Conservation (phyloP, 805 yeast genomes). For the Candida railenensis region DNA sequence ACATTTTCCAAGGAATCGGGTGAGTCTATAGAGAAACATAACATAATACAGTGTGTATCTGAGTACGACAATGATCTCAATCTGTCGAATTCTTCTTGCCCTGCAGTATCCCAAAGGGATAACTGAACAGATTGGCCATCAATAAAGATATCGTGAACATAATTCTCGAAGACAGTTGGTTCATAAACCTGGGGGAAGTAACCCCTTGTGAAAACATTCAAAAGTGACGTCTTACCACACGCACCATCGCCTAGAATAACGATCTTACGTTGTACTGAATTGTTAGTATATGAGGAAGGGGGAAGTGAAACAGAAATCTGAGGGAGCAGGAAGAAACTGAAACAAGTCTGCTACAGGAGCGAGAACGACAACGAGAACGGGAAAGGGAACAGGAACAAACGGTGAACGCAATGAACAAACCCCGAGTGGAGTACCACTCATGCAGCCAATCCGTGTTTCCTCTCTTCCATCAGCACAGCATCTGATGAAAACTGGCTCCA, state of each 20-base stretch:
- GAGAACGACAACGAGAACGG: too few relatives aligned
- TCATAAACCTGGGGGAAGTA: constrained; percentile 98
- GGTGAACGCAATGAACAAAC: too few relatives aligned
- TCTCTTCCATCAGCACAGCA: too few relatives aligned
- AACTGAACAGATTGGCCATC: constrained; percentile 91
- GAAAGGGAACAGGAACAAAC: too few relatives aligned
- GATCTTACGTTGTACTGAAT: constrained; percentile 77
- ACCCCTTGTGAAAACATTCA: constrained; percentile 95
- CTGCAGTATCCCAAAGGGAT: constrained; percentile 98
- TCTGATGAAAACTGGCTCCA: too few relatives aligned
- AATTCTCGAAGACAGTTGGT: constrained; percentile 96
- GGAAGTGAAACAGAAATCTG: neutral
- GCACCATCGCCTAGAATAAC: constrained; percentile 97
- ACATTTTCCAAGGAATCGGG: constrained; percentile 94
- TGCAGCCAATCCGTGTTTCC: too few relatives aligned
- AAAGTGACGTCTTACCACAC: constrained; percentile 88
- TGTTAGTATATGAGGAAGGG: constrained; percentile 8
- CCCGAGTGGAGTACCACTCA: too few relatives aligned
- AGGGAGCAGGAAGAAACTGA: too few relatives aligned
- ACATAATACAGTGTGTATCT: constrained; percentile 95
- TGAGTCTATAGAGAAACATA: constrained; percentile 93
- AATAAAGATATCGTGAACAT: constrained; percentile 93
- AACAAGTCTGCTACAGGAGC: too few relatives aligned
- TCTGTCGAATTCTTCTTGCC: constrained; percentile 97
- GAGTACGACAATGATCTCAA: constrained; percentile 88